phyloP scores from a whole-genome alignment of 305 asterid species.

The Ajuga reptans region DNA sequence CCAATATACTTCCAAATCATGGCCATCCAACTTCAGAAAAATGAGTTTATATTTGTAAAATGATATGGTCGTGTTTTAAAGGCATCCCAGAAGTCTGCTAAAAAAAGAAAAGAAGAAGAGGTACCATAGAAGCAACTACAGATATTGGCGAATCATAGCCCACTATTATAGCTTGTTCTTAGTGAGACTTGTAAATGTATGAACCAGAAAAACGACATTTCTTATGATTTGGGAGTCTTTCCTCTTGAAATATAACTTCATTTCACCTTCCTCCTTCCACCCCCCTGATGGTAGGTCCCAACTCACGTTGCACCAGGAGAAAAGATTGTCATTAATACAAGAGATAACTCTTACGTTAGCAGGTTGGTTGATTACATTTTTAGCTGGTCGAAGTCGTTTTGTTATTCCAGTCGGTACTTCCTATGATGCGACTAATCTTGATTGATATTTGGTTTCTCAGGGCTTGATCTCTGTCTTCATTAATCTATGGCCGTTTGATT shows the following conservation, averaged over 20 bases:
- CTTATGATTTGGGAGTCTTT: background rate
- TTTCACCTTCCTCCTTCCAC: background rate
- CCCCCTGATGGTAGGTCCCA: slow-evolving; percentile 54
- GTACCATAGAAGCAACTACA: no score
- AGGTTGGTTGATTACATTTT: slow-evolving; percentile 37
- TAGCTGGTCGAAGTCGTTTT: background rate
- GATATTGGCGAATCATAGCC: no score
- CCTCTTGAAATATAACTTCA: background rate
- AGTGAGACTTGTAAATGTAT: background rate
- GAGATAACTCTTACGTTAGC: slow-evolving; percentile 51
- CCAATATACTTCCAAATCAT: background rate
- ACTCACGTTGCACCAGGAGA: slow-evolving; percentile 65
- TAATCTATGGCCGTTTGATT: background rate
- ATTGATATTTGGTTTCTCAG: slow-evolving; percentile 23
- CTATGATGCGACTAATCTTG: background rate
- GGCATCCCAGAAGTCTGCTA: background rate
- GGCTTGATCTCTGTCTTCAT: slow-evolving; percentile 20
- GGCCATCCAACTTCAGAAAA: background rate
- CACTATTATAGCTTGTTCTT: no score
- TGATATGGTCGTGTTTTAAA: background rate
- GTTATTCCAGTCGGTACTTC: background rate
- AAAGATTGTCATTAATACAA: slow-evolving; percentile 50
- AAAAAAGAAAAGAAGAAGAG: no score
- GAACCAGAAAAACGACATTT: background rate
- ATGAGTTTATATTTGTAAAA: background rate